A percentile compares a stretch with the other conserved stretches of the same genome.
Evolutionary conservation across 257 asterid genomes (phyloP).

Genomic region (Cinchona pubescens): DNA sequence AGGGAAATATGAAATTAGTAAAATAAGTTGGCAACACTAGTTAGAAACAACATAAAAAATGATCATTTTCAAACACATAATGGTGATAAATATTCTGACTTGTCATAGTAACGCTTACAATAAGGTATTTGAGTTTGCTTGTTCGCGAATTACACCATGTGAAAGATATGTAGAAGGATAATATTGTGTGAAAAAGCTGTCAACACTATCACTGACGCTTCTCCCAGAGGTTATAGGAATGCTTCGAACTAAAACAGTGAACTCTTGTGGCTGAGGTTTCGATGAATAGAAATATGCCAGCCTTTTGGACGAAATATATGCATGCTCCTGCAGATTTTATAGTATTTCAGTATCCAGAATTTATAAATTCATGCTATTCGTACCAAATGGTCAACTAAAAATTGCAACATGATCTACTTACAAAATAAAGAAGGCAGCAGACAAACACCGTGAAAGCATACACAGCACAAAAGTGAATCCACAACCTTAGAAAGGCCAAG

Average conservation of each 20-base stretch:
- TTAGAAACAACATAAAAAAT: background rate
- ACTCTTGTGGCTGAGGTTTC: constrained; percentile 70
- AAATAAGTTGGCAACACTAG: background rate
- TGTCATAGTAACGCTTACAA: constrained; percentile 52
- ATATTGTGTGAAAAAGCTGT: constrained; percentile 65
- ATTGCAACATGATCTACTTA: constrained; percentile 45
- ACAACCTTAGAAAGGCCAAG: constrained; percentile 66
- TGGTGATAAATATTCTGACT: constrained; percentile 14
- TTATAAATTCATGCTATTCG: constrained; percentile 4
- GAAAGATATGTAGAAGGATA: constrained; percentile 92
- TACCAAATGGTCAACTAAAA: constrained; percentile 11
- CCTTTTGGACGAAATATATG: constrained; percentile 67
- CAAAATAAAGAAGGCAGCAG: constrained; percentile 91
- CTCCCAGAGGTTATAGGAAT: constrained; percentile 65
- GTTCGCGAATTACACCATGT: constrained; percentile 75
- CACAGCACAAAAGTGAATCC: constrained; percentile 92
- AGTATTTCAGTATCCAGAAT: constrained; percentile 15
- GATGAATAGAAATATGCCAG: constrained; percentile 66
- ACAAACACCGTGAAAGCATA: constrained; percentile 85
- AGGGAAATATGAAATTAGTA: background rate
- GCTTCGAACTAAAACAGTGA: constrained; percentile 87
- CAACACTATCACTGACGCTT: constrained; percentile 70
- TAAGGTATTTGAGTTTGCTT: constrained; percentile 65
- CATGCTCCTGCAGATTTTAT: constrained; percentile 71
- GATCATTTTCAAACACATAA: constrained; percentile 15